These are phyloP conservation scores for Dipodascus geniculatus DNA, from an alignment of 805 yeast genomes.

Conservation along the genomic window DNA sequence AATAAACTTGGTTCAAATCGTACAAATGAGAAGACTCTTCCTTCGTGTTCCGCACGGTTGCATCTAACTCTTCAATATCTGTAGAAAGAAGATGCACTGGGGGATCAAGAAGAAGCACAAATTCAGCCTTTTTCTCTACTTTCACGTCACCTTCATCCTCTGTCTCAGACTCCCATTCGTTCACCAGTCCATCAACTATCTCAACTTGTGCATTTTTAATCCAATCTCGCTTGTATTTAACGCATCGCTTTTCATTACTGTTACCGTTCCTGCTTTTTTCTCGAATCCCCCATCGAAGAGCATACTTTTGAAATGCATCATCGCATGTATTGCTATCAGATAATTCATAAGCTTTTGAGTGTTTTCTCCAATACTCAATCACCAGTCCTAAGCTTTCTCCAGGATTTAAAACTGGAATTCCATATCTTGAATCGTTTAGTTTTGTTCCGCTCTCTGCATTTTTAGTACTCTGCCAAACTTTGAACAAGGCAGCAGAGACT, in stretches of 20 bases:
- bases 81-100: conserved; percentile 21
- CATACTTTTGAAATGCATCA: background rate
- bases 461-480: conserved; percentile 6
- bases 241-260: no score
- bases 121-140: conserved; percentile 21
- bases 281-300: background rate
- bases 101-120: conserved; percentile 24
- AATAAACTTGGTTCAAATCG: conserved; percentile 8
- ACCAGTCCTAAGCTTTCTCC: conserved; percentile 23
- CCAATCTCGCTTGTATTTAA: background rate
- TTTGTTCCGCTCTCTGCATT: conserved; percentile 1
- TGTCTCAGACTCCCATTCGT: conserved; percentile 10
- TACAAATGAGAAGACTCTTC: background rate
- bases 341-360: background rate
- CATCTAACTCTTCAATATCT: conserved; percentile 10
- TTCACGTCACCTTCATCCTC: conserved; percentile 2
- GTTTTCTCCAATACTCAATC: conserved; percentile 21
- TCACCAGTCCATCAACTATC: background rate
- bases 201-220: background rate
- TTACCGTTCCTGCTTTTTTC: background rate
- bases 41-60: background rate
- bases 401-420: conserved; percentile 23
- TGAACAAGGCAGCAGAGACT: conserved; percentile 20
- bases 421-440: conserved; percentile 14
- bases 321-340: background rate